Evolutionary conservation across 2,329 filamentous ascomycete species (phyloP).

Genomic region (Xylaria sp.): DNA sequence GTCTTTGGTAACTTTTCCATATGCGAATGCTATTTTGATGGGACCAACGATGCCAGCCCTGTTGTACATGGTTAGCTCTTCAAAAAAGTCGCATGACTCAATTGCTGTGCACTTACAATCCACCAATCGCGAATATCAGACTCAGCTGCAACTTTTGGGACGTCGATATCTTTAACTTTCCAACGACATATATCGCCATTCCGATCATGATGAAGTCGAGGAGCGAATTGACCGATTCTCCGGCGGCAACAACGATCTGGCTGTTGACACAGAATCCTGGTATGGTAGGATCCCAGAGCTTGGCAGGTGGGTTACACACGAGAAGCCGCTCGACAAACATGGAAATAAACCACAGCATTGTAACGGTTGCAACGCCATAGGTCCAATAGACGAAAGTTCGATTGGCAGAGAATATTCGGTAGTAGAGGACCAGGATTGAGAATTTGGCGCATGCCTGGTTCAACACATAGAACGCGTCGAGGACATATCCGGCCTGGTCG

Average conservation of each 20-base stretch:
- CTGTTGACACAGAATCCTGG: not conserved
- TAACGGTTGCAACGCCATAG: not conserved
- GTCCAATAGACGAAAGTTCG: not conserved
- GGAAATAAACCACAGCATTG: not conserved
- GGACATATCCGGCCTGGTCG: constrained; percentile 1
- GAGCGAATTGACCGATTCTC: not conserved
- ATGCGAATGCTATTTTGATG: not conserved
- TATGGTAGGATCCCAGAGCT: constrained; percentile 1
- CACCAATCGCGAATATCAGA: not conserved
- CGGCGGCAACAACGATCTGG: not conserved
- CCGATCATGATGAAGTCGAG: not conserved
- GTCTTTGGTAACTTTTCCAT: constrained; percentile 3
- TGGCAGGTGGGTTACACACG: constrained; percentile 4
- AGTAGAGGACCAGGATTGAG: constrained; percentile 1
- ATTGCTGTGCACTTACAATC: not conserved
- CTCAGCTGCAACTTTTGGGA: not conserved
- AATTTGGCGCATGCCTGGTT: constrained; percentile 4
- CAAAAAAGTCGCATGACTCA: not conserved
- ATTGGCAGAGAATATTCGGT: constrained; percentile 4
- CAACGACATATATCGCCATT: not conserved
- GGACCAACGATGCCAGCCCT: not conserved
- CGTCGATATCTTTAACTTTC: not conserved
- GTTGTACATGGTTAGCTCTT: not conserved
- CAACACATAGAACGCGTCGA: not conserved
- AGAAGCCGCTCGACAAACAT: not conserved